Evolutionary conservation across 2,329 filamentous ascomycete genomes (phyloP).

Genomic region (Colletotrichum sp.): DNA sequence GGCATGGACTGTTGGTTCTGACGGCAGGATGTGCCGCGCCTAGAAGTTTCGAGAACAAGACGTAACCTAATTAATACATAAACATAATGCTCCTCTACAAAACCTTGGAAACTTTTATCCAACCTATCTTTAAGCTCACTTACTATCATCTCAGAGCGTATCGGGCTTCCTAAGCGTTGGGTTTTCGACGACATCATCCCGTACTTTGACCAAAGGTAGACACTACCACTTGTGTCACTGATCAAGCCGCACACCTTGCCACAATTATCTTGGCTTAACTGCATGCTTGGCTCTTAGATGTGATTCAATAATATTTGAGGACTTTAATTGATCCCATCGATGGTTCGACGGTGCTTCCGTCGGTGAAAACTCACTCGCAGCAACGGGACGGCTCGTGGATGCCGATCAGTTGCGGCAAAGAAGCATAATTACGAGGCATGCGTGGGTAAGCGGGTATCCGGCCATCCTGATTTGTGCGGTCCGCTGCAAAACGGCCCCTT

Average conservation of each 20-base stretch:
- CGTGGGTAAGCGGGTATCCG: background rate
- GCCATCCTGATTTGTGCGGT: background rate
- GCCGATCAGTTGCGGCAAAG: background rate
- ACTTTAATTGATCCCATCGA: too few relatives aligned
- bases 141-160: background rate
- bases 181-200: rapidly evolving
- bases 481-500: background rate
- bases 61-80: background rate
- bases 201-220: rapidly evolving
- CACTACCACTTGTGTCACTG: rapidly evolving
- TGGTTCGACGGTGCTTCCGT: background rate
- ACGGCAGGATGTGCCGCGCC: conserved; percentile 45
- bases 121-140: background rate
- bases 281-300: background rate
- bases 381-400: background rate
- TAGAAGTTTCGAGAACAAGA: rapidly evolving
- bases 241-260: background rate
- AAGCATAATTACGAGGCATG: background rate
- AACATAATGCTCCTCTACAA: background rate
- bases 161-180: background rate
- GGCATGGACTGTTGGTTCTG: conserved; percentile 42
- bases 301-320: background rate
- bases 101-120: rapidly evolving
- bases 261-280: background rate
- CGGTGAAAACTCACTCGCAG: background rate